Evolutionary conservation across 495 filamentous ascomycete species (phyloP), one percentile per base, ranked within the genome.

Genomic region (Penicillium steckii): DNA sequence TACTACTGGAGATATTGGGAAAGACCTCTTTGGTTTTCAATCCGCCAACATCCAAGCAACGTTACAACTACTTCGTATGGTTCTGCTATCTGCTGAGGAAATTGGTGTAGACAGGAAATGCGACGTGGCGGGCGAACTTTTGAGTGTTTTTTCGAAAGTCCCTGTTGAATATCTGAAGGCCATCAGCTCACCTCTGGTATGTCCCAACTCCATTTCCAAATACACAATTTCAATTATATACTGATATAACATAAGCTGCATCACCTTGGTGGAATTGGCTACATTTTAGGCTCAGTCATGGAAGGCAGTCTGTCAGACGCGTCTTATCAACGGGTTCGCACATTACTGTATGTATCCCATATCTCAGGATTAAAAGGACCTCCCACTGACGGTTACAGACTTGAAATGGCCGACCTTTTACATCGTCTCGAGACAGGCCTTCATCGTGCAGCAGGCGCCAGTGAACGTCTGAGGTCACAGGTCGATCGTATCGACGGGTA

Each of bases 41-140:
- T 74, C 75, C n/a, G 78, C 78, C 33, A 79, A 80, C 46, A 80
- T 81, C 37, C 67, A 72, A 22, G 75, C 76, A 4, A 80, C 75
- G 3, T 56, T 80, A 10, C 74, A 77, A 48, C 68, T 80, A 9
- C 68, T 80, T 6, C 74, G 75, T 8, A 78, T 80, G 66, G 65
- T 76, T 4, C 61, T 78, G 8, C 69, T 79, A 49, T 71, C 71
- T 3, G 62, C 69, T 0, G 73, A 72, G 32, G 66, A 71, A 30
- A 65, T 63, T 29, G 71, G 70, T 22, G 62, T 76, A 3, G 64
- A 75, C 35, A 61, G 70, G 22, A 77, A 77, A 54, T 80, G 78
- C 44, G 56, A 71, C 27, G 70, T 81, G 5, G 76, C 75, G 17
- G 65, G 67, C 25, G 68, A 81, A 40, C 61, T 80, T 19, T 63